Evolutionary conservation across 2,329 filamentous ascomycete species (phyloP).

Genomic region (Cryphonectria carpinicola): DNA sequence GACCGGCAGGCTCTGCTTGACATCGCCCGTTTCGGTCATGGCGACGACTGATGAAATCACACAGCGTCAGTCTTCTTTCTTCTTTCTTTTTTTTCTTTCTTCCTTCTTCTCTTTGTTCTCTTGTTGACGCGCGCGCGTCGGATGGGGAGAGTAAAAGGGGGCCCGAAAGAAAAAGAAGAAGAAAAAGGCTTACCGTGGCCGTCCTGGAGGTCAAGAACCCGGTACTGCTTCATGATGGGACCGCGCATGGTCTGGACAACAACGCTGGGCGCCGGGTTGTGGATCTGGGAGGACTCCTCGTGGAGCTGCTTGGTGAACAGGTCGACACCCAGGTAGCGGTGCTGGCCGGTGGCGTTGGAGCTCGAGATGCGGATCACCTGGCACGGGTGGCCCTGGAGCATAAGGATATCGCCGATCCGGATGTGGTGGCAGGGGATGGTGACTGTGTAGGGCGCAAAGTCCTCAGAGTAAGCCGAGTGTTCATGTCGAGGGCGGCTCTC

Average conservation of each 20-base stretch:
- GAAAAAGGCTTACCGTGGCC: conserved; percentile 58
- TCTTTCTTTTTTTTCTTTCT: too few relatives aligned
- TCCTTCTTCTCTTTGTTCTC: background rate
- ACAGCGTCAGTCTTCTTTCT: conserved; percentile 20
- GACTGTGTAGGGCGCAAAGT: conserved; percentile 74
- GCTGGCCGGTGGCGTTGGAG: conserved; percentile 96
- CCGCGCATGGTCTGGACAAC: conserved; percentile 99
- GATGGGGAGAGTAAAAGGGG: background rate
- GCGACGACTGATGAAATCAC: conserved; percentile 66
- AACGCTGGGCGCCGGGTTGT: conserved; percentile 94
- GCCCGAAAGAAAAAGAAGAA: background rate
- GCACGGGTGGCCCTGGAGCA: conserved; percentile 98
- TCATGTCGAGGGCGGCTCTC: conserved; percentile 42
- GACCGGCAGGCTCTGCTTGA: conserved; percentile 93
- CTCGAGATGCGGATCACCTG: conserved; percentile 99
- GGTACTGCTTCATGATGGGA: conserved; percentile 99
- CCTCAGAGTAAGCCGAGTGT: conserved; percentile 36
- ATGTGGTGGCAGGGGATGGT: conserved; percentile 99
- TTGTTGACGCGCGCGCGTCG: background rate
- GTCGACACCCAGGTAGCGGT: conserved; percentile 99
- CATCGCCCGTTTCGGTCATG: conserved; percentile 98
- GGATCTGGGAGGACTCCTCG: conserved; percentile 97
- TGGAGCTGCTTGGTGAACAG: conserved; percentile 99
- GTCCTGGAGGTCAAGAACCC: conserved; percentile 94
- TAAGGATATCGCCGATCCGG: conserved; percentile 96